Percentiles rank a stretch among this genome's conserved stretches.
phyloP scores from a whole-genome alignment of 192 early-diverging fungal genomes.

The Polychytrium aggregatum region DNA sequence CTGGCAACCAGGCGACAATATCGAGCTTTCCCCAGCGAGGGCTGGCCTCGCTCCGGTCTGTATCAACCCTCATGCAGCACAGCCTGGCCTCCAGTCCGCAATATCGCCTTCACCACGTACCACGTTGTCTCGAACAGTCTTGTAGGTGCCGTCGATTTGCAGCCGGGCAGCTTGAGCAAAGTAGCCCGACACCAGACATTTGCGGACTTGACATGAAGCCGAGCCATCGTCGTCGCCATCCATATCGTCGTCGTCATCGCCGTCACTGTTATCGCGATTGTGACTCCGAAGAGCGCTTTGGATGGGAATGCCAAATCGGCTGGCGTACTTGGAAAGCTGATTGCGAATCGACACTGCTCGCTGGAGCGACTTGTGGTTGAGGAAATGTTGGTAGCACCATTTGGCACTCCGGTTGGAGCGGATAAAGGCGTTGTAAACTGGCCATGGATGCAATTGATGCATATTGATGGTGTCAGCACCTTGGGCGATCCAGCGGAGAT shows the following conservation, averaged over 20 bases:
- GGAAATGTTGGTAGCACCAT: constrained; percentile 37
- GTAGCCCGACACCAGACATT: constrained; percentile 61
- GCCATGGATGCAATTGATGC: constrained; percentile 1
- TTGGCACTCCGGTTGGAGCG: constrained; percentile 18
- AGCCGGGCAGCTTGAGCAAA: constrained; percentile 66
- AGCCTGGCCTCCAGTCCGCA: constrained; percentile 5
- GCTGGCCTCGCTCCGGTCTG: not conserved
- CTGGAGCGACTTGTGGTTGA: constrained; percentile 54
- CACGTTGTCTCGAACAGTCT: constrained; percentile 50
- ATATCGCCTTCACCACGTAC: constrained; percentile 13
- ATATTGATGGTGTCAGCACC: not conserved
- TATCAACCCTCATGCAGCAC: constrained; percentile 1
- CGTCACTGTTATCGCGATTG: too few species aligned
- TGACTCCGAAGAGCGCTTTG: too few species aligned
- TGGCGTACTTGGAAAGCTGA: constrained; percentile 39
- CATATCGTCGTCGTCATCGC: too few species aligned
- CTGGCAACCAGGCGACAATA: not conserved
- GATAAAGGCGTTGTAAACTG: constrained; percentile 43
- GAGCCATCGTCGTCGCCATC: too few species aligned
- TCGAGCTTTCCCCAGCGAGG: too few species aligned
- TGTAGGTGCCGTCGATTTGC: constrained; percentile 53
- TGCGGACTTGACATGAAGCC: too few species aligned
- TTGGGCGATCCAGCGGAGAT: not conserved
- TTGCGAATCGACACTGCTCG: constrained; percentile 19
- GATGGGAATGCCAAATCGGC: constrained; percentile 25